Conservation (phyloP, 225 moss, liverwort and hornwort species). For the Lunularia cruciata region DNA sequence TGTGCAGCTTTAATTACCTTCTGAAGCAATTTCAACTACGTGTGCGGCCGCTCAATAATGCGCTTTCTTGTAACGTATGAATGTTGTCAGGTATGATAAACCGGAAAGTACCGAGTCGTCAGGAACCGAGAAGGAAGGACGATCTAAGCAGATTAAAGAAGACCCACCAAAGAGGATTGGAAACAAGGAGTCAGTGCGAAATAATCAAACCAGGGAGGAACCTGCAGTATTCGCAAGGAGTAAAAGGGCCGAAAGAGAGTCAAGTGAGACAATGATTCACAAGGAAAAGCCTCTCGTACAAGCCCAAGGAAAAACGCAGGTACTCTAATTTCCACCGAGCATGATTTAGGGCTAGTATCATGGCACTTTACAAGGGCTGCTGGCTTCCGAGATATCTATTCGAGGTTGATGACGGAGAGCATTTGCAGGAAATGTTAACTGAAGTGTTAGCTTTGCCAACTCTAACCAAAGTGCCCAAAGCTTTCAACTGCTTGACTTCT, state of each 20-base stretch:
- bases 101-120: conserved; percentile 1
- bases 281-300: background rate
- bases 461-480: too few relatives aligned
- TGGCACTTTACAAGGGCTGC: too few relatives aligned
- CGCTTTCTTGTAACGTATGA: background rate
- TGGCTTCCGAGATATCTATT: too few relatives aligned
- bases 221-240: background rate
- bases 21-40: background rate
- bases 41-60: background rate
- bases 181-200: conserved; percentile 4
- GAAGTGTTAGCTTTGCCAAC: too few relatives aligned
- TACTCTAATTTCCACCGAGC: background rate
- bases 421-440: too few relatives aligned
- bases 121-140: background rate
- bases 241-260: background rate
- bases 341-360: background rate
- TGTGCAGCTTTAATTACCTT: background rate
- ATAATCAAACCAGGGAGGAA: too few relatives aligned
- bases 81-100: conserved; percentile 17
- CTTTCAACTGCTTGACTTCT: too few relatives aligned
- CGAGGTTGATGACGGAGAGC: too few relatives aligned
- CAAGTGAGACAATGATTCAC: background rate
- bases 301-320: conserved; percentile 2
- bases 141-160: background rate
- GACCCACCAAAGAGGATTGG: background rate